Base-by-base conservation (phyloP, 2,329 filamentous ascomycete genomes). In the Xylariaceae sp. region DNA sequence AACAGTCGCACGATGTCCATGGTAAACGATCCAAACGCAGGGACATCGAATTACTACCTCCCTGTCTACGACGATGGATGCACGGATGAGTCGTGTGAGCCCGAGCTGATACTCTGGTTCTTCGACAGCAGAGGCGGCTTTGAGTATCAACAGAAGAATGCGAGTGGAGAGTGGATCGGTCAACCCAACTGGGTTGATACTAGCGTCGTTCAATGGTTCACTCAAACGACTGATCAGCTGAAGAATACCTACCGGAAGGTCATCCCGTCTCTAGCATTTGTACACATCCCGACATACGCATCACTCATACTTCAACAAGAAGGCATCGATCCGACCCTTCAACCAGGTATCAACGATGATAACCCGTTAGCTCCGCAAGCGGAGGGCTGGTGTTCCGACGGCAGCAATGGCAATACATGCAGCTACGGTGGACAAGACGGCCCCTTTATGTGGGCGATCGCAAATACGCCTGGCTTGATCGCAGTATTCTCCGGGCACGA, bases 401-500 rank as follows among this genome's bases (percentile, higher is more conserved):
- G 65, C 2, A 48, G 52, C 3, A 56, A 66, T 16, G 51, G 66
- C 41, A 51, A 52, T 4, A 67, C 36, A 28, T 74, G 69, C 48
- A 37, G 30, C 2, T 68, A 72, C 54, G 72, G 72, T 1, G 66
- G 62, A 3, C 68, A 82, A 40, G 81, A 86, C 42, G 58, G 67
- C 0, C 67, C 71, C 0, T 87, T 88, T 47, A 84, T 86, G 79
- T 54, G 72, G 42, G 79, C 80, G 0, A 53, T 87, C 3, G 63
- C 73, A 0, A 61, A 69, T 0, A 80, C 75, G 0, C 57, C 64
- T 0, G 78, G 79, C 0, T 50, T 85, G 12, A 70, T 79, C 34
- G 78, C 66, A 0, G 52, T 83, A 4, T 83, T 85, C 58, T 73
- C 71, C 4, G 84, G 81, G 0, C 83, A 88, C 47, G 81, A 86